Evolutionary conservation across 176 grass and related monocot genomes (phyloP).

Genomic region (Carex scoparia): DNA sequence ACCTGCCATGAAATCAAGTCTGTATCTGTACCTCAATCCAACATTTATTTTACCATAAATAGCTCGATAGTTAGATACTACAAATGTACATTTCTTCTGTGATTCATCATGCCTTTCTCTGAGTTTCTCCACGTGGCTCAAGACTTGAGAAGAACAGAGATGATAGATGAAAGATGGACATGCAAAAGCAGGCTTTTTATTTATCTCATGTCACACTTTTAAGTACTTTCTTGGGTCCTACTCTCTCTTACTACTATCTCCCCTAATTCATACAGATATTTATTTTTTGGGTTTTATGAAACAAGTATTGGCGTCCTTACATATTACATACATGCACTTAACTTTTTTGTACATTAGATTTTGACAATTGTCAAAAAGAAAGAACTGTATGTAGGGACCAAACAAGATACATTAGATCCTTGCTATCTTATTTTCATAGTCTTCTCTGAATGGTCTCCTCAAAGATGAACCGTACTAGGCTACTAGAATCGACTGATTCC

Average conservation of each 20-base stretch:
- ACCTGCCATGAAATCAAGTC: slow-evolving; percentile 44
- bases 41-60: slow-evolving; percentile 66
- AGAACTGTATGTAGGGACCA: neutral
- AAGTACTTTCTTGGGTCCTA: slow-evolving; percentile 41
- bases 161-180: neutral
- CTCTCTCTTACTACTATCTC: too few relatives aligned
- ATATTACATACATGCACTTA: too few relatives aligned
- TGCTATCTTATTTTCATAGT: neutral
- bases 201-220: slow-evolving; percentile 42
- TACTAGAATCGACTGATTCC: neutral
- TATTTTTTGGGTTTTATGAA: neutral
- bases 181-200: slow-evolving; percentile 28
- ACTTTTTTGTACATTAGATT: neutral
- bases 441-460: slow-evolving; percentile 1
- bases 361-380: neutral
- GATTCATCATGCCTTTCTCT: neutral
- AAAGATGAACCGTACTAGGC: neutral
- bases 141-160: neutral
- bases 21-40: slow-evolving; percentile 25
- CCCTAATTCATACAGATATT: too few relatives aligned
- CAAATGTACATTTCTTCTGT: neutral
- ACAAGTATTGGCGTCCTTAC: neutral
- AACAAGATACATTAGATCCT: neutral
- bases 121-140: neutral
- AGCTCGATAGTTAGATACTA: slow-evolving; percentile 7